Conservation (phyloP, 2,329 filamentous ascomycete genomes). For the Colletotrichum cordylinicola region DNA sequence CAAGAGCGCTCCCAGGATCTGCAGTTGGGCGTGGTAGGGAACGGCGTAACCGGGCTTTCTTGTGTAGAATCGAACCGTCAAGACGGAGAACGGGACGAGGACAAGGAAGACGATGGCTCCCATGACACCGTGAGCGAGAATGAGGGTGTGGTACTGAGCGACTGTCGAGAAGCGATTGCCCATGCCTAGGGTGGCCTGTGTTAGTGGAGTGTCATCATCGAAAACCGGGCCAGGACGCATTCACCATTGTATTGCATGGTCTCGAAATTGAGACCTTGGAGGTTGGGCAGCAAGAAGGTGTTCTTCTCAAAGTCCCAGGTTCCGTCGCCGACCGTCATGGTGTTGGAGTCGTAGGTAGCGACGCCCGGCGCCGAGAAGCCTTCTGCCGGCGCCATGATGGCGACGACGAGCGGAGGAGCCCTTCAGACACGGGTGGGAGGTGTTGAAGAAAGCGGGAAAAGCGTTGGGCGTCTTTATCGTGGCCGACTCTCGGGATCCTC, state of each 20-base stretch:
- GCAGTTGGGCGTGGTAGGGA: conserved; percentile 75
- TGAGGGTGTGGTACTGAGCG: conserved; percentile 72
- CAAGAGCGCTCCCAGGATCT: conserved; percentile 72
- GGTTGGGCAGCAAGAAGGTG: conserved; percentile 78
- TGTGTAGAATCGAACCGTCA: conserved; percentile 75
- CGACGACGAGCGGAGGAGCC: conserved; percentile 36
- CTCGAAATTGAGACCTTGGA: conserved; percentile 78
- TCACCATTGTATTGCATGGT: conserved; percentile 87
- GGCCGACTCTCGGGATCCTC: neutral
- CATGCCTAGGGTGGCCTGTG: conserved; percentile 65
- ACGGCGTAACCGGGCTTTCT: conserved; percentile 66
- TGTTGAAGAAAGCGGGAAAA: conserved; percentile 1
- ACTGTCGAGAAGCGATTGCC: conserved; percentile 77
- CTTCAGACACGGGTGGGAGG: conserved; percentile 6
- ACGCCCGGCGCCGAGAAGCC: conserved; percentile 73
- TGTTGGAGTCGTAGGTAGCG: conserved; percentile 75
- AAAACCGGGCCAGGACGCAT: conserved; percentile 22
- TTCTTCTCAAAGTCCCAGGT: conserved; percentile 84
- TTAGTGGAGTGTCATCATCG: conserved; percentile 13
- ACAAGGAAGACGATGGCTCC: conserved; percentile 77
- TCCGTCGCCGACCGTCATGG: conserved; percentile 80
- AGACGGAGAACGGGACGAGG: conserved; percentile 75
- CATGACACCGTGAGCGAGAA: conserved; percentile 75
- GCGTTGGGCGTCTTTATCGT: neutral
- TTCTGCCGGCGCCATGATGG: conserved; percentile 66